A percentile compares a stretch with the other conserved stretches of the same genome.
Evolutionary conservation across 2,329 filamentous ascomycete species (phyloP).

Genomic region (Aspergillus sp.): DNA sequence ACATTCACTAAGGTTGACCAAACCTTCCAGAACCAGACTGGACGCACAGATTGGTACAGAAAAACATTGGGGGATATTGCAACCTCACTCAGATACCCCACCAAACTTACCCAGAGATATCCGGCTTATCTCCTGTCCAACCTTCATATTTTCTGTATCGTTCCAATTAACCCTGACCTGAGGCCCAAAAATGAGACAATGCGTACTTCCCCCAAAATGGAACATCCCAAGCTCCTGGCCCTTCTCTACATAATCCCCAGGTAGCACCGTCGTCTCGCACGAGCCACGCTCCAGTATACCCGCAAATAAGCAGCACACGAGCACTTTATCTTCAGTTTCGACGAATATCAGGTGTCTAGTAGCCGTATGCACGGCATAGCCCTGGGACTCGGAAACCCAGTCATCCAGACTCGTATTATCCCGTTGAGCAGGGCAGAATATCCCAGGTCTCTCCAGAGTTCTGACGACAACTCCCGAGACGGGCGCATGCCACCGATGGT

Average conservation of each 20-base stretch:
- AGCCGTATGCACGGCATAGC: not conserved
- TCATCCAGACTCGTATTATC: not conserved
- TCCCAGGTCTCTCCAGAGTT: not conserved
- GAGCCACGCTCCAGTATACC: conserved; percentile 8
- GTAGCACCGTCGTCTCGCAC: conserved; percentile 6
- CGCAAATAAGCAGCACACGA: conserved; percentile 1
- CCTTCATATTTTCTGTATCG: not conserved
- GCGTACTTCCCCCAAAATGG: conserved; percentile 14
- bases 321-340: not conserved
- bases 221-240: conserved; percentile 11
- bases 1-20: too few relatives aligned
- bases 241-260: not conserved
- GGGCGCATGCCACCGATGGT: conserved; percentile 15
- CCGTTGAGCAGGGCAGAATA: not conserved
- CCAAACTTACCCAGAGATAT: not conserved
- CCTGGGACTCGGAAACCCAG: not conserved
- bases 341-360: not conserved
- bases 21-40: too few relatives aligned
- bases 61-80: not conserved
- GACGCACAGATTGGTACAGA: too few relatives aligned
- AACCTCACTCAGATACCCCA: not conserved
- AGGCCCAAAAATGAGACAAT: not conserved
- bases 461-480: not conserved
- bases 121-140: not conserved
- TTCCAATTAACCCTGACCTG: not conserved